Evolutionary conservation across 139 green algal species (phyloP).

Genomic region (Zygnema cylindricum): DNA sequence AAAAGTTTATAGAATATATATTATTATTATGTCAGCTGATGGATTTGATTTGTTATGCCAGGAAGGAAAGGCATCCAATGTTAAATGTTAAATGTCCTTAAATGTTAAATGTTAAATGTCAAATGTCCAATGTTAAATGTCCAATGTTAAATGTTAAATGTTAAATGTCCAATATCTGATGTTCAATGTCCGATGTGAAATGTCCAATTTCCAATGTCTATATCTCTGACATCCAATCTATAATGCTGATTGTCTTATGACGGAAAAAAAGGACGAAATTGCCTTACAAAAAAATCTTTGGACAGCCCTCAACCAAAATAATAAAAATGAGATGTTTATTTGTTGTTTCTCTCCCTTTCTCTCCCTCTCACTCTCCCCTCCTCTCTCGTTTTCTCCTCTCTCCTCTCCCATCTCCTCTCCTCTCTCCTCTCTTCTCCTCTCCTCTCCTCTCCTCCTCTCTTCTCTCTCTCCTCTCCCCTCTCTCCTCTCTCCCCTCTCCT

Average conservation of each 20-base stretch:
- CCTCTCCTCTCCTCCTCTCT: background rate
- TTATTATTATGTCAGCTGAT: too few relatives aligned
- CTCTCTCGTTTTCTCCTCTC: background rate
- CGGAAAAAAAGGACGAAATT: conserved; percentile 9
- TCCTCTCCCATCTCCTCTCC: background rate
- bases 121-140: too few relatives aligned
- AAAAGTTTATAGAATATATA: background rate
- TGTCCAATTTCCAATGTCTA: too few relatives aligned
- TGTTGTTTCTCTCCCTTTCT: background rate
- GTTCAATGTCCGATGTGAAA: too few relatives aligned
- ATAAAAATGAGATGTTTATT: too few relatives aligned
- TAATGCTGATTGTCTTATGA: background rate
- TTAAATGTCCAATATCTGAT: too few relatives aligned
- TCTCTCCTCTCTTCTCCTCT: background rate
- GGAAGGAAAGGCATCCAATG: background rate
- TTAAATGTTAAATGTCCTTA: background rate
- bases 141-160: too few relatives aligned
- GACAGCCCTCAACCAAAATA: too few relatives aligned
- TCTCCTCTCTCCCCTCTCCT: too few relatives aligned
- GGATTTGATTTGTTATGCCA: too few relatives aligned
- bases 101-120: too few relatives aligned
- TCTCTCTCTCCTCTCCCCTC: too few relatives aligned
- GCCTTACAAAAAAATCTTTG: background rate
- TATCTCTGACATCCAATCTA: background rate
- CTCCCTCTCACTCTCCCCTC: background rate